Conservation (phyloP, 129 eudicot genomes). For the Lactuca sativa region DNA sequence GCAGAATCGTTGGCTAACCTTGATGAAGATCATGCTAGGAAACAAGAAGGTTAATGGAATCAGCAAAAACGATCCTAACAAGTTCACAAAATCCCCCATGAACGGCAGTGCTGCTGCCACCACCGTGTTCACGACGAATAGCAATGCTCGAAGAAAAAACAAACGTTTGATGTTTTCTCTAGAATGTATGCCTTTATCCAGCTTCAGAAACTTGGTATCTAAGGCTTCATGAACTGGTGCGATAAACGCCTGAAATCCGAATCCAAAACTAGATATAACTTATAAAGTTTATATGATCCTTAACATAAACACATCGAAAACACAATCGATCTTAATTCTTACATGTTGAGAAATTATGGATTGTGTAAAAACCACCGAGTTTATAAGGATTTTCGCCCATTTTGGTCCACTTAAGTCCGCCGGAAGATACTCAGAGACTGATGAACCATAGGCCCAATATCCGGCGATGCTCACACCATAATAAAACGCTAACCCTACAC, state of each 20-base stretch:
- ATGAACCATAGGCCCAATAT: slow-evolving; percentile 61
- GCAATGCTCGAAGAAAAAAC: slow-evolving; percentile 41
- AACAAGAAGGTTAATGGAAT: slow-evolving; percentile 38
- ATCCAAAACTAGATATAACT: neutral
- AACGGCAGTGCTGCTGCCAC: slow-evolving; percentile 57
- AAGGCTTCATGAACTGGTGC: slow-evolving; percentile 60
- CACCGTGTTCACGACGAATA: slow-evolving; percentile 36
- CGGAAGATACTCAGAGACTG: slow-evolving; percentile 62
- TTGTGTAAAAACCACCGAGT: slow-evolving; percentile 49
- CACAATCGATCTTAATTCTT: slow-evolving; percentile 30
- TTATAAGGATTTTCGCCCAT: slow-evolving; percentile 58
- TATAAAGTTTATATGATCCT: neutral
- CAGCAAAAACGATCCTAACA: slow-evolving; percentile 38
- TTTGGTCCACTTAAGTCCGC: slow-evolving; percentile 48
- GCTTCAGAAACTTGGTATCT: slow-evolving; percentile 57
- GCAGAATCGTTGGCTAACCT: slow-evolving; percentile 23
- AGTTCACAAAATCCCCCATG: slow-evolving; percentile 43
- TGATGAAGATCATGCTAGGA: slow-evolving; percentile 41
- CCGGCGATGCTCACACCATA: slow-evolving; percentile 60
- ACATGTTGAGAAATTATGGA: slow-evolving; percentile 67
- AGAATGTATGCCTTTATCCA: slow-evolving; percentile 44
- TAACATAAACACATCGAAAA: neutral
- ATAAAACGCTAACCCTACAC: slow-evolving; percentile 41
- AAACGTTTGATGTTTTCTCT: slow-evolving; percentile 47
- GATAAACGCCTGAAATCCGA: slow-evolving; percentile 35